Base-by-base conservation (phyloP, 2,329 filamentous ascomycete genomes). In the Fusarium papillatum region DNA sequence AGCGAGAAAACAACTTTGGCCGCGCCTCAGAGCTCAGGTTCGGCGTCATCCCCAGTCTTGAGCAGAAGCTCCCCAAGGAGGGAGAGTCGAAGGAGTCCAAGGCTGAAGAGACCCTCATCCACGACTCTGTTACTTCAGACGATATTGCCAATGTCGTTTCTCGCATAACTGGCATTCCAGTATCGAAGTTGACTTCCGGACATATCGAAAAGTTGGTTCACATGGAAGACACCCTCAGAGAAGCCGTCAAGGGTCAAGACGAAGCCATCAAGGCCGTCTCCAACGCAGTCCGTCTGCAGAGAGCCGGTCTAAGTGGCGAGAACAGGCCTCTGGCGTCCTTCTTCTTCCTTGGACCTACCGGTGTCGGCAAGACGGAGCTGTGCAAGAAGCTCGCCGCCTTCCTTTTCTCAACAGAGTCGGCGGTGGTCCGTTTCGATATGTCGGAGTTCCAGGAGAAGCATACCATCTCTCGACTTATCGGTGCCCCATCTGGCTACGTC, bases 391-490 rank as follows among this genome's bases (percentile, higher is more conserved):
- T 99, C 79, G 97, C 97, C 2, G 91, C 90, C 69, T 98, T 98
- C 86, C 88, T 99, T 43, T 99, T 98, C 85, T 97, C 94, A 1
- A 98, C 95, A 2, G 95, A 98, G 79, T 92, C 92, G 34, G 96
- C 97, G 4, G 95, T 99, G 31, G 92, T 98, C 39, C 91, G 97
- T 39, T 98, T 98, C 84, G 97, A 98, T 84, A 98, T 98, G 97
- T 95, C 93, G 79, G 97, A 99, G 82, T 98, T 98, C 83, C 95
- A 98, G 82, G 97, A 98, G 82, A 98, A 98, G 84, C 96, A 98
- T 82, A 98, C 97, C 5, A 94, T 98, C 68, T 98, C 95, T 34
- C 91, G 96, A 22, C 90, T 98, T 38, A 98, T 98, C 76, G 97
- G 97, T 55, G 94, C 94, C 5, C 97, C 97, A 0, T 96, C 97